Evolutionary conservation across 2,329 filamentous ascomycete species (phyloP).

Genomic region (Plenodomus tracheiphilus): DNA sequence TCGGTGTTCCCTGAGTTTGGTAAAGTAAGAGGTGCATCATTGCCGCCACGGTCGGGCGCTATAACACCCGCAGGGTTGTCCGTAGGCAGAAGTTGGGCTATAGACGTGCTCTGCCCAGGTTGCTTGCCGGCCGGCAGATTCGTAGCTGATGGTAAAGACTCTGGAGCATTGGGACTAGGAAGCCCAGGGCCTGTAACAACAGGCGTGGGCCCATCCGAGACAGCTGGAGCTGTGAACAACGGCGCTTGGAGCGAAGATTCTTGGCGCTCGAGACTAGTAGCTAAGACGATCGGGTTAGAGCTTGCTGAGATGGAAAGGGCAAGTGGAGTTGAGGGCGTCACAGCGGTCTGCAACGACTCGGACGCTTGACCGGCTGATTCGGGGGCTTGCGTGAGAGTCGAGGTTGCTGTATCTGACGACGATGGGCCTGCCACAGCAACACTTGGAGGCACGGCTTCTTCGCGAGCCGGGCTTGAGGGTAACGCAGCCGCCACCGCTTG

Average conservation of each 20-base stretch:
- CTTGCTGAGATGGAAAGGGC: slow-evolving; percentile 25
- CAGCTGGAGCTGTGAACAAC: slow-evolving; percentile 11
- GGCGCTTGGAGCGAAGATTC: slow-evolving; percentile 7
- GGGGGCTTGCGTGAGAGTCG: slow-evolving; percentile 2
- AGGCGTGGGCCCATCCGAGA: slow-evolving; percentile 18
- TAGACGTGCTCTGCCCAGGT: slow-evolving; percentile 20
- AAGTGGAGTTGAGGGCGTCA: slow-evolving; percentile 14
- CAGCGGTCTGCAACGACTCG: slow-evolving; percentile 13
- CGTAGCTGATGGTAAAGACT: slow-evolving; percentile 12
- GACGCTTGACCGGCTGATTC: slow-evolving; percentile 10
- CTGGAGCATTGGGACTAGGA: slow-evolving; percentile 11
- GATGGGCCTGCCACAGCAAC: slow-evolving; percentile 22
- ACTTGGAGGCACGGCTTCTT: slow-evolving; percentile 13
- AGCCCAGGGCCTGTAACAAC: slow-evolving; percentile 14
- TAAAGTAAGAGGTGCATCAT: slow-evolving; percentile 23
- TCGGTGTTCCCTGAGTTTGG: slow-evolving; percentile 20
- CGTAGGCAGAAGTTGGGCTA: slow-evolving; percentile 17
- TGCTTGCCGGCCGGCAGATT: slow-evolving; percentile 13
- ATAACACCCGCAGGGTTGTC: slow-evolving; percentile 35
- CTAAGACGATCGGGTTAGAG: slow-evolving; percentile 37
- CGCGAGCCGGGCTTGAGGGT: slow-evolving; percentile 9
- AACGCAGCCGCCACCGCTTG: slow-evolving; percentile 9
- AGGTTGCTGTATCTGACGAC: slow-evolving; percentile 19
- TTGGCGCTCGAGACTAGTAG: slow-evolving; percentile 21
- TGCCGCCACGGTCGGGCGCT: slow-evolving; percentile 21